Base-by-base conservation (phyloP, 2,329 filamentous ascomycete species). In the Leptodontidium sp. region DNA sequence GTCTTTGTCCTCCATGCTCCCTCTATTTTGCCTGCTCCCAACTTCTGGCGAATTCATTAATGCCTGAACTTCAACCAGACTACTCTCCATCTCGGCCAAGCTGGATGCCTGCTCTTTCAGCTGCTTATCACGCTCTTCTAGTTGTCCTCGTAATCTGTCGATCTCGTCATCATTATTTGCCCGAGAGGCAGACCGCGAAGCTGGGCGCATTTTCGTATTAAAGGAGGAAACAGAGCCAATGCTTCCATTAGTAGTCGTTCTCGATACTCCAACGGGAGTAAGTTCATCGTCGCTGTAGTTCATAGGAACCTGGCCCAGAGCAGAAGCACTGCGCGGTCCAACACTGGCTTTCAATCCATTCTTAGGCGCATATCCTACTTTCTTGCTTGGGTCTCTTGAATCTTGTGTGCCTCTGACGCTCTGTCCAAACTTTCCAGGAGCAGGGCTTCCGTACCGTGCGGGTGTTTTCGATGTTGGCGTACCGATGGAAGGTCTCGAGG, bases 81-180 rank as follows among this genome's bases (percentile, higher is more conserved):
- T 95, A 69, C 86, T 88, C 78, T 99, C 95, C 91, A 99, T 98
- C 74, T 99, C 96, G 15, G 90, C 86, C 64, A 99, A 82, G 21
- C 91, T 93, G 4, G 88, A 84, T 1, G 93, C 90, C 79, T 99
- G 96, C 53, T 98, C 96, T 74, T 90, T 91, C n/a, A 99, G 83
- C 78, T 97, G 93, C 72, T 86, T 88, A 74, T 98, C 94, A 38
- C 93, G 90, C 70, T 97, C 94, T 72, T 94, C 90, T 24, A 98
- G 85, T 79, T 95, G 88, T 49, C 85, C 82, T 70, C 88, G 90
- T 35, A 99, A 84, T 40, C 88, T 86, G 74, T 91, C 90, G 8
- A 97, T 80, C 78, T 97, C 90, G 40, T 91, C 91, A 69, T 90
- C 83, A 77, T 83, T 74, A 53, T 71, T 70, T 12, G 75, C 68